Conservation (phyloP, 73 alveolate genomes). For the Effrenium voratum region DNA sequence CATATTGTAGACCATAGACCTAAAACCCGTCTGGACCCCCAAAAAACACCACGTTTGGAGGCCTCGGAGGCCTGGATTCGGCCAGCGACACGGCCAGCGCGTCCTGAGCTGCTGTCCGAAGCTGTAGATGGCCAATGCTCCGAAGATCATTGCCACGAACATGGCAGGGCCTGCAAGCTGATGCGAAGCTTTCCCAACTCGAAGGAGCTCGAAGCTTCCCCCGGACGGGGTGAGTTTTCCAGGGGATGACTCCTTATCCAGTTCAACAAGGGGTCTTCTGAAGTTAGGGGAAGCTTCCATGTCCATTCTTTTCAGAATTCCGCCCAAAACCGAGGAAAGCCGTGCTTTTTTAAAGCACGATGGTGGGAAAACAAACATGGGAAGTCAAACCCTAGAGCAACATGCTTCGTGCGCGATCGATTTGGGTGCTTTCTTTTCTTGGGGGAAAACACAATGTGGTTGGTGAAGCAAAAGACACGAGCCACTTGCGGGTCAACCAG, state of each 20-base stretch:
- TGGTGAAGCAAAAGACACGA: too few species aligned
- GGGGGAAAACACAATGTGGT: too few species aligned
- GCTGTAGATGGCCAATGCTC: constrained; percentile 48
- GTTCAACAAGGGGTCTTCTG: not conserved
- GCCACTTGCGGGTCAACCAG: too few species aligned
- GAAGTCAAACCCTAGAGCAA: too few species aligned
- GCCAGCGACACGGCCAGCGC: too few species aligned
- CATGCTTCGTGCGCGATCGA: too few species aligned
- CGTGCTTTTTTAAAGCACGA: not conserved
- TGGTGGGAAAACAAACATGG: too few species aligned
- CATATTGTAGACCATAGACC: too few species aligned
- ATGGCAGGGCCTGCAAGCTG: not conserved
- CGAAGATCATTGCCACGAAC: constrained; percentile 46
- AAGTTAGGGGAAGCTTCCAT: not conserved
- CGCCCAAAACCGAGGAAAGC: not conserved
- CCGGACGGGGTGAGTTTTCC: not conserved
- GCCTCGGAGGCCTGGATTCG: too few species aligned
- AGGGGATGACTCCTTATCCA: not conserved
- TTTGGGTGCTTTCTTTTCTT: too few species aligned
- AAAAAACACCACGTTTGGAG: too few species aligned
- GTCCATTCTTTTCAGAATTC: not conserved
- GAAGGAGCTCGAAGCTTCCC: not conserved
- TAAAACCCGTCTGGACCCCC: too few species aligned
- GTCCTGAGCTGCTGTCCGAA: constrained; percentile 79
- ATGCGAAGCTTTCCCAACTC: not conserved